phyloP scores from a whole-genome alignment of 2,329 filamentous ascomycete genomes.

The Botryotinia narcissicola region DNA sequence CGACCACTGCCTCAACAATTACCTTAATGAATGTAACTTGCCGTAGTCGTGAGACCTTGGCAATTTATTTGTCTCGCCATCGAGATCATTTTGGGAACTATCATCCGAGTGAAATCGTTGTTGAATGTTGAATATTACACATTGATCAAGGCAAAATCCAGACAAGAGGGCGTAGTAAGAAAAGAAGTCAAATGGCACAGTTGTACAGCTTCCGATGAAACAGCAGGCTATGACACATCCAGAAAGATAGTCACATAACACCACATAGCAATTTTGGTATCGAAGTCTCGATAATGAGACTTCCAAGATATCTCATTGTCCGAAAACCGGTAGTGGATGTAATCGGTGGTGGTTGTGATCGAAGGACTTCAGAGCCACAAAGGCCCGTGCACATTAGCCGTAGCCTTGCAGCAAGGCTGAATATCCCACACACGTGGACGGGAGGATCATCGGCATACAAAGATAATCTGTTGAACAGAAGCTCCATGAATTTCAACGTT shows the following conservation, averaged over 20 bases:
- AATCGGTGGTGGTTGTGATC: neutral
- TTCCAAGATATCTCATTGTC: neutral
- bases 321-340: neutral
- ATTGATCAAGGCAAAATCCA: neutral
- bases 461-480: neutral
- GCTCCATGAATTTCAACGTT: neutral
- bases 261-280: neutral
- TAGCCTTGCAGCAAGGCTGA: constrained; percentile 16
- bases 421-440: neutral
- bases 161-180: neutral
- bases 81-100: neutral
- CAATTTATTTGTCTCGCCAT: neutral
- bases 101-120: too few relatives aligned
- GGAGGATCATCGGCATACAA: neutral
- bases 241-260: neutral
- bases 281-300: neutral
- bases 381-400: neutral
- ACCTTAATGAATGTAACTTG: neutral
- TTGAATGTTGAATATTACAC: neutral
- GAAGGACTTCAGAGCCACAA: neutral
- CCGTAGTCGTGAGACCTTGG: neutral
- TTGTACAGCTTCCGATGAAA: neutral
- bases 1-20: neutral
- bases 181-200: neutral
- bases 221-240: neutral